Conservation (phyloP, 345 rosid species). For the Syzygium grande region DNA sequence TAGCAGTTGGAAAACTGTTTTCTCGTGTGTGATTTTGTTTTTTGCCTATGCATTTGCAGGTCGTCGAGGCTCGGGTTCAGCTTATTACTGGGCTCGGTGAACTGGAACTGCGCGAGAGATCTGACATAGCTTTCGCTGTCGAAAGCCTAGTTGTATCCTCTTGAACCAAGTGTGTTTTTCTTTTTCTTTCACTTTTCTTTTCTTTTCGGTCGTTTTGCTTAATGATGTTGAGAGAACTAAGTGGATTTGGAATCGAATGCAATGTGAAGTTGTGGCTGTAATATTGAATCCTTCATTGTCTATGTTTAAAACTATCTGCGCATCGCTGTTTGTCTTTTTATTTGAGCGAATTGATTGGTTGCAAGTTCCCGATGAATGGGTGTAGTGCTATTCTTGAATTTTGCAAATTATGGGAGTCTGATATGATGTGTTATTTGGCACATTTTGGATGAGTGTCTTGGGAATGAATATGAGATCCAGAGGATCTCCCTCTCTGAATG, state of each 20-base stretch:
- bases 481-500: neutral
- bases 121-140: conserved; percentile 36
- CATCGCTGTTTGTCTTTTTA: neutral
- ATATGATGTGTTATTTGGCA: neutral
- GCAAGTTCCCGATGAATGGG: neutral
- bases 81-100: conserved; percentile 40
- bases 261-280: neutral
- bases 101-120: conserved; percentile 30
- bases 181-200: neutral
- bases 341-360: neutral
- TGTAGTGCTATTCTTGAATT: neutral
- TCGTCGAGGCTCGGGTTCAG: conserved; percentile 56
- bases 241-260: neutral
- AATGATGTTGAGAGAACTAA: neutral
- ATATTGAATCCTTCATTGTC: neutral
- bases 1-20: neutral
- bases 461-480: neutral
- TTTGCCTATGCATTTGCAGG: conserved; percentile 23
- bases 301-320: neutral
- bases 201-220: neutral
- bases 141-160: conserved; percentile 67
- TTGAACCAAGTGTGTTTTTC: neutral
- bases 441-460: neutral
- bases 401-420: neutral
- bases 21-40: neutral